These are phyloP conservation scores for Apiotrichum siamense DNA, from an alignment of 1,284 basidiomycete species.

Conservation along the genomic window DNA sequence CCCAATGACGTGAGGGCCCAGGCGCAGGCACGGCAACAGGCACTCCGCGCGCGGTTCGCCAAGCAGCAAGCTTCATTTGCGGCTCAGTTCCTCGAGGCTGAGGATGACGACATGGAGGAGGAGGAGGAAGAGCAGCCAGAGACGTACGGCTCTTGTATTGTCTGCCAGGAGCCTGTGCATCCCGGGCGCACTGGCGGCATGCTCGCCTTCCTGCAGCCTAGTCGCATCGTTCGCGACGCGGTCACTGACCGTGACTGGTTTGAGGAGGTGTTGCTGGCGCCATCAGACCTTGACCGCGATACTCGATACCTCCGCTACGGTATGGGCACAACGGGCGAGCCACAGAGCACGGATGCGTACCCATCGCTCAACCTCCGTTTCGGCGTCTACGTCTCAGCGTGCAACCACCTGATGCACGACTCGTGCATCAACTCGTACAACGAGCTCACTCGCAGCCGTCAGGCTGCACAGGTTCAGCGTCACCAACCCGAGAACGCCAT, in stretches of 20 bases:
- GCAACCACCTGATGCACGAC: slow-evolving; percentile 96
- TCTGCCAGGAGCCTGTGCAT: slow-evolving; percentile 92
- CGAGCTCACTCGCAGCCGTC: slow-evolving; percentile 76
- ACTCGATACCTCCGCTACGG: slow-evolving; percentile 33
- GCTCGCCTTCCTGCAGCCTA: slow-evolving; percentile 85
- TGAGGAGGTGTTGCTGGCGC: slow-evolving; percentile 65
- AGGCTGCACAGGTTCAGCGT: slow-evolving; percentile 80
- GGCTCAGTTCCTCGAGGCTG: slow-evolving; percentile 39
- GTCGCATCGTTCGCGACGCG: slow-evolving; percentile 76
- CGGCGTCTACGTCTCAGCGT: slow-evolving; percentile 82
- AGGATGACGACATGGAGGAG: slow-evolving; percentile 59
- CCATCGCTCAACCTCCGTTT: slow-evolving; percentile 66
- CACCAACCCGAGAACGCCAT: slow-evolving; percentile 92
- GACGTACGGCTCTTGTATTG: slow-evolving; percentile 85
- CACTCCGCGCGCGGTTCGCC: slow-evolving; percentile 89
- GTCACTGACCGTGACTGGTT: slow-evolving; percentile 62
- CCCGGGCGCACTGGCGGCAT: slow-evolving; percentile 71
- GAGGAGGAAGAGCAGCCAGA: slow-evolving; percentile 51
- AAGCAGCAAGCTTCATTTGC: slow-evolving; percentile 76
- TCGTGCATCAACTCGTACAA: slow-evolving; percentile 91
- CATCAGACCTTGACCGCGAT: slow-evolving; percentile 61
- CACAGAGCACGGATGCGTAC: slow-evolving; percentile 53
- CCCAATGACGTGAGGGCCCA: slow-evolving; percentile 24
- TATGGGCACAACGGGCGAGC: slow-evolving; percentile 28
- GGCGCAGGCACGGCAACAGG: slow-evolving; percentile 59